Evolutionary conservation across 2,329 filamentous ascomycete genomes (phyloP).

Genomic region (Fusarium ramigenum): DNA sequence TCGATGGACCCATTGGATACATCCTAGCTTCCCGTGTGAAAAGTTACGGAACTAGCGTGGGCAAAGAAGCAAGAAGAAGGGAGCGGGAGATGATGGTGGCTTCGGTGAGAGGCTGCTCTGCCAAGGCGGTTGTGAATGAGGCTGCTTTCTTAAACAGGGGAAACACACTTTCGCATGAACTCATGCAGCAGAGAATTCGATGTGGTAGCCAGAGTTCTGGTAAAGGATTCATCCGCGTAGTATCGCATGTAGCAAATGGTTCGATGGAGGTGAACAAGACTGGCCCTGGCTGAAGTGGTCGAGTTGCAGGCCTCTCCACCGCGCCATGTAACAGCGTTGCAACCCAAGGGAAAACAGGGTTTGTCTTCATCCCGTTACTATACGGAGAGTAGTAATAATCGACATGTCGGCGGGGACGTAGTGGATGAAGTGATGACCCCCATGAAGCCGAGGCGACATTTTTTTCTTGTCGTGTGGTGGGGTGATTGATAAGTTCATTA

Average conservation of each 20-base stretch:
- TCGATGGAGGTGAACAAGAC: neutral
- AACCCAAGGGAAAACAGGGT: constrained; percentile 12
- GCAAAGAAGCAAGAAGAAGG: neutral
- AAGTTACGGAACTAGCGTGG: neutral
- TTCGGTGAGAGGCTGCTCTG: neutral
- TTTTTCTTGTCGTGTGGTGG: constrained; percentile 17
- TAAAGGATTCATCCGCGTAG: neutral
- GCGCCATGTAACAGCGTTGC: neutral
- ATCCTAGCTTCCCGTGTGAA: constrained; percentile 10
- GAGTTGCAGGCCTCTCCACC: constrained; percentile 17
- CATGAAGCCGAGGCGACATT: neutral
- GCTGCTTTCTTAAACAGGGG: neutral
- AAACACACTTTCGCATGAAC: neutral
- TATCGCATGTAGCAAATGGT: neutral
- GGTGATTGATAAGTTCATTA: constrained; percentile 38
- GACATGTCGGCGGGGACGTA: constrained; percentile 16
- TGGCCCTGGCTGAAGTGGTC: neutral
- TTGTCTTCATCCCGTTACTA: neutral
- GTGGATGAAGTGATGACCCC: neutral
- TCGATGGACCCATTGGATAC: constrained; percentile 7
- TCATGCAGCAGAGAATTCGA: neutral
- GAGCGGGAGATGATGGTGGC: neutral
- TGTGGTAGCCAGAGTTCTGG: neutral
- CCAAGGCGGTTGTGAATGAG: neutral
- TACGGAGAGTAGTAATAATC: constrained; percentile 26